Evolutionary conservation across 164 flowering plant species (phyloP).

Genomic region (Stephania cephalantha): DNA sequence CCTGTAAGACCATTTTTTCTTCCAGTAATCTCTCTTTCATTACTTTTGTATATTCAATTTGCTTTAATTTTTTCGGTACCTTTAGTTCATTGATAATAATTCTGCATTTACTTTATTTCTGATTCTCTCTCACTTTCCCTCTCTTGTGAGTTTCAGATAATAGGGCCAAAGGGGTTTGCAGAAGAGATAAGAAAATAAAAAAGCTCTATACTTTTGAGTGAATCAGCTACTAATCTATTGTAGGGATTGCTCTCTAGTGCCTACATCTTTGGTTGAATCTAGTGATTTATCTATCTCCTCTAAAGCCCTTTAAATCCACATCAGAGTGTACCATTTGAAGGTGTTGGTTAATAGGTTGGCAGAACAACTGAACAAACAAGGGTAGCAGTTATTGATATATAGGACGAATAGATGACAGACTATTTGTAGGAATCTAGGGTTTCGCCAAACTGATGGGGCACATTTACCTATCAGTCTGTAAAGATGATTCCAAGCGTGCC

Average conservation of each 20-base stretch:
- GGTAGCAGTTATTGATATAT: background rate
- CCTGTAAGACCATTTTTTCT: conserved; percentile 26
- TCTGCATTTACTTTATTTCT: background rate
- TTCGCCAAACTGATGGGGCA: background rate
- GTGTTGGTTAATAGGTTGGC: conserved; percentile 1
- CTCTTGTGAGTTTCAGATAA: background rate
- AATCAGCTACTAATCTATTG: conserved; percentile 1
- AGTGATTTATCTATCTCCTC: background rate
- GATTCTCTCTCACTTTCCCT: background rate
- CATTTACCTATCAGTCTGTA: background rate
- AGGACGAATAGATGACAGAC: background rate
- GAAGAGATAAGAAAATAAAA: background rate
- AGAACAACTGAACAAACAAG: background rate
- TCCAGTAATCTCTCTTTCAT: conserved; percentile 30
- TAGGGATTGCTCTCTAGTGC: background rate
- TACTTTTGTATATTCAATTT: background rate
- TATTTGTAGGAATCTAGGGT: background rate
- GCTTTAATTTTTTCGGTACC: background rate
- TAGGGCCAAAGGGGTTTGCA: background rate
- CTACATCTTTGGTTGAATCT: conserved; percentile 1
- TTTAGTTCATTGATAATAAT: background rate
- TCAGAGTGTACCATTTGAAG: background rate
- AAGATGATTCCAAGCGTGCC: background rate
- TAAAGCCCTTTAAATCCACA: background rate
- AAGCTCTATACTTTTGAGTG: background rate